Evolutionary conservation across 495 filamentous ascomycete species (phyloP), one percentile per base, ranked within the genome.

Genomic region (Penicillium dipodomyicola): DNA sequence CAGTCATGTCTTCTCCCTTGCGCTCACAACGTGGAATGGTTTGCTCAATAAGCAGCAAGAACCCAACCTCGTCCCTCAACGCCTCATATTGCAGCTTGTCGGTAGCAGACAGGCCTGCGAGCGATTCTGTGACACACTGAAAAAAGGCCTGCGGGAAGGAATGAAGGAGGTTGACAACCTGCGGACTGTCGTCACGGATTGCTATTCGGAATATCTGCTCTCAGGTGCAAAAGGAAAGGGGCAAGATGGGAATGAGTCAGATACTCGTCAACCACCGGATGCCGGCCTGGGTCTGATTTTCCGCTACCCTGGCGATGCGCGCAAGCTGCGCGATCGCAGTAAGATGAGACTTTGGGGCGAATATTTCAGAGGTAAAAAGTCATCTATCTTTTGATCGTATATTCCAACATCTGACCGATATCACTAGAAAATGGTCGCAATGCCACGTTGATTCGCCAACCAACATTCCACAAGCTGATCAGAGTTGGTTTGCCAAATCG

Each of bases 331-430:
- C 62, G 95, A 98, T 74, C 80, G 90, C 40, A 96, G 92, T 63
- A 98, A 98, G 79, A 97, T 98, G 89, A 81, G 94, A 50, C 71
- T 98, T 22, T 98, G 94, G 94, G 87, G 87, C 43, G 94, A 98
- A 77, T 97, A 98, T 72, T 79, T 98, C 45, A 80, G 90, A 75
- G 83, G 83, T 85, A 72, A 58, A 70, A 54, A 68, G 55, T 45
- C 25, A 17, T 57, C 17, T 40, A 10, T 22, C 6, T 33, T 27
- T 51, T 32, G 30, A 14, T 20, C 8, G 27, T 30, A 11, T 30
- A 17, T 39, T 29, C 12, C 35, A 47, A n/a, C 27, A 46, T 65
- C 27, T 54, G 15, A 47, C 29, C 35, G 30, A 49, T 55, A 8
- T 7, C 44, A 52, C 44, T 60, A 87, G 95, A 97, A 69, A 97